Evolutionary conservation across 2,329 filamentous ascomycete species (phyloP), one percentile per base, ranked within the genome.

Genomic region (Lizonia empirigonia): DNA sequence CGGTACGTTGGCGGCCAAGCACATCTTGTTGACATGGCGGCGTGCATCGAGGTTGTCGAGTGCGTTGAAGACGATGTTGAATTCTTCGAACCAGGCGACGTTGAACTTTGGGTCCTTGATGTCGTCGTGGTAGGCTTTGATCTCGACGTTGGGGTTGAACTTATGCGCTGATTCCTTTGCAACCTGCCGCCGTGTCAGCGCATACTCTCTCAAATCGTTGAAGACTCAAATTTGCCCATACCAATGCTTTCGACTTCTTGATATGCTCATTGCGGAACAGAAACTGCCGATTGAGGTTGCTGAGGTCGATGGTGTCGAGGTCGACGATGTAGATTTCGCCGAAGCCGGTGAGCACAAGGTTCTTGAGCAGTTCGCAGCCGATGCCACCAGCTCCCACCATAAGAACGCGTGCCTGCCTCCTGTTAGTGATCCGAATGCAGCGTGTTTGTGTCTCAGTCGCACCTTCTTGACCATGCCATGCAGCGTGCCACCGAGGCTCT

Each of bases 361-460:
- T 96, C 80, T 99, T 99, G 59, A 99, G 85, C 7, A 99, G 82
- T 77, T 99, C 94, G 77, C 94, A 99, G 64, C 94, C 94, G 70
- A 99, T 99, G 56, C 94, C 94, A 56, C 94, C 94, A 48, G 94
- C 94, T 66, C 94, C 94, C 50, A 99, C 93, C 80, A 99, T 91
- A 51, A 99, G 82, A 44, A 97, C 88, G 58, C 87, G 89, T 55
- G 91, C 84, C 91, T 96, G 76, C 54, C 58, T 50, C 46, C 12
- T 15, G 58, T 74, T 50, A 74, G 71, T 54, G 52, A 37, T 22
- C 34, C 22, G 8, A 5, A 7, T 5, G 1, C 9, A 34, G 37
- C 10, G 15, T 33, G 29, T 50, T 34, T 36, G 47, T 50, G 30
- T 44, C 48, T 42, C 36, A 18, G 39, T 47, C 44, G 39, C 41